Base-by-base conservation (phyloP, 305 asterid genomes). In the Plantago coronopus region DNA sequence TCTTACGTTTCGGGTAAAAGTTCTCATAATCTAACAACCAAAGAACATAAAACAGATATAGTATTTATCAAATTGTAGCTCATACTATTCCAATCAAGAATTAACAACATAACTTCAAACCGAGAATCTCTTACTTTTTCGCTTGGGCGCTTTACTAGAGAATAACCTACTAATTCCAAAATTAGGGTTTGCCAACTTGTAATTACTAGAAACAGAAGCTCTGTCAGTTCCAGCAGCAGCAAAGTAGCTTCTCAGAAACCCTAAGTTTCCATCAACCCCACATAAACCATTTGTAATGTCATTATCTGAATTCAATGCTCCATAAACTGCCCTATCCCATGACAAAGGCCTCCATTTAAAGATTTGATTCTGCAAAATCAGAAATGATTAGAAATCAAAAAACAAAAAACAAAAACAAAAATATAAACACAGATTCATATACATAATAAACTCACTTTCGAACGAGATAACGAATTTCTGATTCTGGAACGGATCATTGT, bases 401-500 rank as follows among this genome's bases (percentile, higher is more conserved):
- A 42, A 4, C n/a, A 17, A 42, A 37, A 67, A 53, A 60, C 38
- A 13, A 25, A 42, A 16, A 42, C 17, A 14, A 17, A n/a, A n/a
- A n/a, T 59, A 53, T 17, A 20, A 9, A 47, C 7, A 34, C 54
- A 34, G 16, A 61, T 15, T 15, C 17, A 31, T 23, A 47, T 11
- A 38, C 13, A 59, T 16, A 69, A 51, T 6, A 9, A 49, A 15
- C 78, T 72, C 74, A 91, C 98, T 69, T 79, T 79, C 42, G 76
- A 75, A 27, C 84, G 84, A 51, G 91, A 81, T 18, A 81, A 44
- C 17, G 85, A 80, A 43, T 81, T 70, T 34, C 77, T 69, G 65
- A 91, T 75, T 60, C 76, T 80, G 38, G 94, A 84, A 77, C 75
- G 72, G 18, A 78, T 83, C 96, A 90, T 90, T 31, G n/a, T n/a